These are phyloP conservation scores for Pyrenochaeta sp. DNA, from an alignment of 2,329 filamentous ascomycete genomes.

Conservation along the genomic window DNA sequence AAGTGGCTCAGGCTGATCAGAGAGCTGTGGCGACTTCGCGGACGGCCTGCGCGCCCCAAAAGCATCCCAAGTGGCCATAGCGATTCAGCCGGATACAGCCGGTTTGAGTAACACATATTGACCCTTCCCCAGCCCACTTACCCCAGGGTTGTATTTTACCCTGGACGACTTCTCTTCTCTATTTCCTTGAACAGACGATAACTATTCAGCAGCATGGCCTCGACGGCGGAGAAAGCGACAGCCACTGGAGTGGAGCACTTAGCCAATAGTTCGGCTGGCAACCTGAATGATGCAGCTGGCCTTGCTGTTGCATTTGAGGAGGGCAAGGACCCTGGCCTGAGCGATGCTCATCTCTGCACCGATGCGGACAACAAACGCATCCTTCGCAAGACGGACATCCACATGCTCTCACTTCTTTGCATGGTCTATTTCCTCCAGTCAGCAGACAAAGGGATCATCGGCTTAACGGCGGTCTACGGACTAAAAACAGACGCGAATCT, in stretches of 20 bases:
- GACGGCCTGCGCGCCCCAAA: slow-evolving; percentile 2
- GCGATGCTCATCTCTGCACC: slow-evolving; percentile 28
- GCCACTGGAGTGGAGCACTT: slow-evolving; percentile 17
- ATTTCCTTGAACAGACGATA: not conserved
- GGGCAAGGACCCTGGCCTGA: slow-evolving; percentile 21
- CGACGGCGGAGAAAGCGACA: slow-evolving; percentile 21
- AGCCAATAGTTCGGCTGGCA: slow-evolving; percentile 17
- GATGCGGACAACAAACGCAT: slow-evolving; percentile 34
- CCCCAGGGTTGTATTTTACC: slow-evolving; percentile 13
- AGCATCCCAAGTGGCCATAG: not conserved
- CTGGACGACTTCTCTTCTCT: slow-evolving; percentile 7
- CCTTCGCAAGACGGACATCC: slow-evolving; percentile 30
- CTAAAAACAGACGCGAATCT: slow-evolving; percentile 48
- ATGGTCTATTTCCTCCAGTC: slow-evolving; percentile 37
- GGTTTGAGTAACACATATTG: slow-evolving; percentile 13
- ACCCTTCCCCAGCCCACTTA: slow-evolving; percentile 7
- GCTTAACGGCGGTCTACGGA: slow-evolving; percentile 65
- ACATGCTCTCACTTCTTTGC: slow-evolving; percentile 33
- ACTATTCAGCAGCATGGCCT: slow-evolving; percentile 21
- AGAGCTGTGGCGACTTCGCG: not conserved
- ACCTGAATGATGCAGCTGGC: slow-evolving; percentile 2
- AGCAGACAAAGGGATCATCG: slow-evolving; percentile 59
- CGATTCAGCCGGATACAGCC: slow-evolving; percentile 8
- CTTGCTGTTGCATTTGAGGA: slow-evolving; percentile 29
- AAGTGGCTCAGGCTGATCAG: slow-evolving; percentile 7